Evolutionary conservation across 1,139 yeast species (phyloP).

Genomic region (Pichia sp.): DNA sequence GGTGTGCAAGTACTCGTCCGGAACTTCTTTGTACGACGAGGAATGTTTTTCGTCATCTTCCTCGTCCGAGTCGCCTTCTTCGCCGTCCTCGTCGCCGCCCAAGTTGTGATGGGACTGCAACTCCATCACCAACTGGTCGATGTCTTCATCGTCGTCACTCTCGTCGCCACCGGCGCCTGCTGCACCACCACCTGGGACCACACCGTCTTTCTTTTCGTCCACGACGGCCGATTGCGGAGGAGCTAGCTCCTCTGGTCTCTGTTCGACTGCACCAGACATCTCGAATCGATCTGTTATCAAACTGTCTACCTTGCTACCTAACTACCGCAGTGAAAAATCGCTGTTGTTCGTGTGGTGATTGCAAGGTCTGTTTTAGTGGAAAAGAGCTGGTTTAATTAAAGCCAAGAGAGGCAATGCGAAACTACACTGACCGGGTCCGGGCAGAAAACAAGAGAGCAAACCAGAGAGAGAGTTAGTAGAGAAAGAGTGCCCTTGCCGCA

Average conservation of each 20-base stretch:
- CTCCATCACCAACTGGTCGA: slow-evolving; percentile 84
- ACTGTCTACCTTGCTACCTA: too few species aligned
- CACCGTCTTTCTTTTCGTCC: slow-evolving; percentile 11
- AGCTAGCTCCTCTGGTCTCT: slow-evolving; percentile 9
- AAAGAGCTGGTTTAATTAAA: too few species aligned
- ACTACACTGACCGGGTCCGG: neutral
- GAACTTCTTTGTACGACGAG: slow-evolving; percentile 59
- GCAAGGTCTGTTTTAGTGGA: too few species aligned
- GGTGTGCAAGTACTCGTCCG: slow-evolving; percentile 86
- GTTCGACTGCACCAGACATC: slow-evolving; percentile 6
- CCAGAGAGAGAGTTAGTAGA: neutral
- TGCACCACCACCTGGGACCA: slow-evolving; percentile 1
- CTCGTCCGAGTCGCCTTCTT: slow-evolving; percentile 41
- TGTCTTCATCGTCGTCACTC: slow-evolving; percentile 33
- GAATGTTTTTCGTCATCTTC: slow-evolving; percentile 47
- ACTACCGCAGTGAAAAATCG: too few species aligned
- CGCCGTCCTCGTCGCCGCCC: slow-evolving; percentile 36
- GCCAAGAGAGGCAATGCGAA: neutral
- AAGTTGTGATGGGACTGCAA: slow-evolving; percentile 63
- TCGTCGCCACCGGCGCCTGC: neutral
- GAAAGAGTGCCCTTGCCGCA: too few species aligned
- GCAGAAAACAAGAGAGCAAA: slow-evolving; percentile 1
- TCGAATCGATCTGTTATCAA: too few species aligned
- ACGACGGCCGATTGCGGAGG: neutral
- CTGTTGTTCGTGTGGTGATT: too few species aligned